Conservation (phyloP, 2,329 filamentous ascomycete species). For the Trichoderma sp. region DNA sequence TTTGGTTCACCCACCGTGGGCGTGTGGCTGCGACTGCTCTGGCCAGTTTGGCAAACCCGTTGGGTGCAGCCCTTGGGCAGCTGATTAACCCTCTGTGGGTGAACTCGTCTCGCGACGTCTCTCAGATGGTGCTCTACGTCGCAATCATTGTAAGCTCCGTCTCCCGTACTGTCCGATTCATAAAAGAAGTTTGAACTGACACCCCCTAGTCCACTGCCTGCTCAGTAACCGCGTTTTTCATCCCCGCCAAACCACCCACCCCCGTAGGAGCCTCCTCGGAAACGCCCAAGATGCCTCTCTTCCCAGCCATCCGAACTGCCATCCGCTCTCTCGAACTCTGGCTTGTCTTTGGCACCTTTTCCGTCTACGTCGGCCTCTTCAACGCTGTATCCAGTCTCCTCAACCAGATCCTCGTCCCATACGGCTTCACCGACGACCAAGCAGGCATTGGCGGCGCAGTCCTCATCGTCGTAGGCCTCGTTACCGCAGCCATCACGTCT, state of each 20-base stretch:
- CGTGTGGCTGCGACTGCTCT: constrained; percentile 85
- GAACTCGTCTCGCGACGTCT: constrained; percentile 60
- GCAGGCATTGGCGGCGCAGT: constrained; percentile 88
- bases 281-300: constrained; percentile 53
- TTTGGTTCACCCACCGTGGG: constrained; percentile 87
- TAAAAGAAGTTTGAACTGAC: background rate
- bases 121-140: constrained; percentile 80
- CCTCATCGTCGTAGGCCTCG: constrained; percentile 83
- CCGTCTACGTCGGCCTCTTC: constrained; percentile 86
- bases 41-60: constrained; percentile 80
- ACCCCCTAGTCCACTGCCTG: constrained; percentile 44
- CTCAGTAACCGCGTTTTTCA: constrained; percentile 74
- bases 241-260: constrained; percentile 73
- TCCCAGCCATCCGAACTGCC: constrained; percentile 53
- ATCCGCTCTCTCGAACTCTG: constrained; percentile 67
- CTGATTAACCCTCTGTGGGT: constrained; percentile 80
- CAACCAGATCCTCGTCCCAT: constrained; percentile 85
- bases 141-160: constrained; percentile 69
- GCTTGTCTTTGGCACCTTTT: constrained; percentile 77
- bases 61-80: constrained; percentile 86
- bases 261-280: constrained; percentile 69
- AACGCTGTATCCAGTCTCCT: constrained; percentile 85
- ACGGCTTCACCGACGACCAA: constrained; percentile 78
- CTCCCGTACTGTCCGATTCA: background rate
- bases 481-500: constrained; percentile 70